Conservation (phyloP, 1,139 yeast genomes). For the Yamadazyma sp. region DNA sequence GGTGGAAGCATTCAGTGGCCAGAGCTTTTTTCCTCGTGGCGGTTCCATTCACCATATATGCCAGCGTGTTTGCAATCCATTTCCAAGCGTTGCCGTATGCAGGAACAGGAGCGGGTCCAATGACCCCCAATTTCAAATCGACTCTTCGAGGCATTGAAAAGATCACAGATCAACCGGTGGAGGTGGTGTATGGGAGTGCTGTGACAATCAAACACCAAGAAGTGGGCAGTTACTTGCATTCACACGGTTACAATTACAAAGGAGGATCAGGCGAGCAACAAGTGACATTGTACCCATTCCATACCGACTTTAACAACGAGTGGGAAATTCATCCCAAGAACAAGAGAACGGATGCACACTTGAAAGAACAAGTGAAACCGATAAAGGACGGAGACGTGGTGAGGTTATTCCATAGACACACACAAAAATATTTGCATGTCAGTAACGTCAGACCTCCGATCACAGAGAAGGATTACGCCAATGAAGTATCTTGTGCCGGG, state of each 20-base stretch:
- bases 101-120: conserved; percentile 52
- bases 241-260: conserved; percentile 55
- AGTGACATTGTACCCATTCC: conserved; percentile 59
- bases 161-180: conserved; percentile 38
- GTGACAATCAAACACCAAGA: conserved; percentile 66
- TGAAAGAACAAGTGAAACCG: conserved; percentile 30
- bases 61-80: conserved; percentile 50
- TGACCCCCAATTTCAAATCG: conserved; percentile 62
- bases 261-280: conserved; percentile 65
- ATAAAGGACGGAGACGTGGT: conserved; percentile 53
- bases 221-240: conserved; percentile 66
- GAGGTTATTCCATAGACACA: conserved; percentile 60
- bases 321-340: conserved; percentile 62
- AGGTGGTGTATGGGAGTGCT: conserved; percentile 63
- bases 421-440: conserved; percentile 62
- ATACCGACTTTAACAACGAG: conserved; percentile 55
- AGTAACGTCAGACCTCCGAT: conserved; percentile 65
- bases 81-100: conserved; percentile 43
- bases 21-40: conserved; percentile 37
- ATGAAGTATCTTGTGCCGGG: conserved; percentile 69
- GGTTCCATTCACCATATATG: conserved; percentile 53
- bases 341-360: conserved; percentile 30
- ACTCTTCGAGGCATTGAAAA: conserved; percentile 44
- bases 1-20: conserved; percentile 30
- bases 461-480: conserved; percentile 77